These are phyloP conservation scores for Filosporella fistucella DNA, from an alignment of 495 filamentous ascomycete species.

Conservation along the genomic window DNA sequence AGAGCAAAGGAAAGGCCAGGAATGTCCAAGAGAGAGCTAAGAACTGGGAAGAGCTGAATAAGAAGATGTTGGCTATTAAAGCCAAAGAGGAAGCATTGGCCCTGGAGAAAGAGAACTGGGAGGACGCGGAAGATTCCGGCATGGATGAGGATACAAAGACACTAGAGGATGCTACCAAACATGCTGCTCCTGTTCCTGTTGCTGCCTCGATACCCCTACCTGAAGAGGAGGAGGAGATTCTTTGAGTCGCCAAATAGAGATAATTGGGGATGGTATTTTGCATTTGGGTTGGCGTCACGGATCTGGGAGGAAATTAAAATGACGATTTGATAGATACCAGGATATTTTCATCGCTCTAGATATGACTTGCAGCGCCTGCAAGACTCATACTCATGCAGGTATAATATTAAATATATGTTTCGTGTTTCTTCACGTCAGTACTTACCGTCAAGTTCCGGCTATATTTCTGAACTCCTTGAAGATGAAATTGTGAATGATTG, in stretches of 20 bases:
- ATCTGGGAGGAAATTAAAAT: not conserved
- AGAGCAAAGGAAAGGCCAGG: constrained; percentile 57
- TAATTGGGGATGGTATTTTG: no score
- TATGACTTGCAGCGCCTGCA: no score
- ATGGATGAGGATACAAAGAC: constrained; percentile 8
- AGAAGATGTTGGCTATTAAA: constrained; percentile 26
- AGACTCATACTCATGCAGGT: no score
- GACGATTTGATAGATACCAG: constrained; percentile 2
- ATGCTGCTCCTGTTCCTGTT: constrained; percentile 2
- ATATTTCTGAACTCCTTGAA: no score
- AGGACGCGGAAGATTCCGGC: constrained; percentile 10
- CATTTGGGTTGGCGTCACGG: not conserved
- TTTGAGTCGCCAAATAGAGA: no score
- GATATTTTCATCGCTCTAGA: not conserved
- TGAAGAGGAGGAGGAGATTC: constrained; percentile 17
- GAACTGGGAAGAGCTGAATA: constrained; percentile 58
- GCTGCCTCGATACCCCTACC: not conserved
- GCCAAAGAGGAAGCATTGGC: constrained; percentile 11
- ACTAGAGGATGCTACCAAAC: not conserved
- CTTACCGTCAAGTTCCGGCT: no score
- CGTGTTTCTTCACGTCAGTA: no score
- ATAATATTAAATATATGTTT: no score
- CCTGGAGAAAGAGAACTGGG: constrained; percentile 18
- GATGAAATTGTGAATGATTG: no score
- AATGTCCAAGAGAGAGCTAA: constrained; percentile 51